Evolutionary conservation across 2,329 filamentous ascomycete genomes (phyloP), one percentile per base, ranked within the genome.

Genomic region (Penicillium occitanis): DNA sequence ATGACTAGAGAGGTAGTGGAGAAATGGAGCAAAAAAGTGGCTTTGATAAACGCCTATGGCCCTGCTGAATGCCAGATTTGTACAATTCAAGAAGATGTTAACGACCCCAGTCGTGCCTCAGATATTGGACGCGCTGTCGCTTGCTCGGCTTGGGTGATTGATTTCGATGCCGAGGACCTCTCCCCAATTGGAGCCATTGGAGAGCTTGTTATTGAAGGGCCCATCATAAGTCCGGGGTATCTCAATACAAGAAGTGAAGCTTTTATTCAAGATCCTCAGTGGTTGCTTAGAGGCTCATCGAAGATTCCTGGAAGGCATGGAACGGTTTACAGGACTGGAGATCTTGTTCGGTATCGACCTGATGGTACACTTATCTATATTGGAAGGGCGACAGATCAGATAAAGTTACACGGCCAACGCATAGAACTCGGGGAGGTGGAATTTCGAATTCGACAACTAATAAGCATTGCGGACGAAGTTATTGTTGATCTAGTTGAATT

Each of bases 271-370:
- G 10, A 50, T 14, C 46, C 46, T 22, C 77, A 76, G 0, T 89
- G 87, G 74, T 91, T 92, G 1, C 85, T 88, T 3, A 28, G 37
- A 30, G 65, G 55, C 19, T 42, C 42, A 19, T 6, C 40, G 8
- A 33, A 11, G 22, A 30, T 46, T 30, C 5, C 48, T n/a, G 61
- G 33, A 48, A n/a, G 48, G 22, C 25, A 22, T 17, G 48, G 50
- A 7, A 14, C 6, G 13, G 17, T 60, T 13, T 59, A 60, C 48
- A 35, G 42, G 40, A 65, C 63, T 6, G 63, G 63, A 5, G 63
- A 65, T 42, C 22, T 60, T 19, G 53, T n/a, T 33, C 58, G 50
- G 3, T 67, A 67, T 53, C 22, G 33, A n/a, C 17, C 46, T 6
- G 53, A 67, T 61, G 66, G 66, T 5, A 50, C 30, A 14, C 42